Evolutionary conservation across 2,329 filamentous ascomycete genomes (phyloP), one percentile per base, ranked within the genome.

Genomic region (Colletotrichum lini): DNA sequence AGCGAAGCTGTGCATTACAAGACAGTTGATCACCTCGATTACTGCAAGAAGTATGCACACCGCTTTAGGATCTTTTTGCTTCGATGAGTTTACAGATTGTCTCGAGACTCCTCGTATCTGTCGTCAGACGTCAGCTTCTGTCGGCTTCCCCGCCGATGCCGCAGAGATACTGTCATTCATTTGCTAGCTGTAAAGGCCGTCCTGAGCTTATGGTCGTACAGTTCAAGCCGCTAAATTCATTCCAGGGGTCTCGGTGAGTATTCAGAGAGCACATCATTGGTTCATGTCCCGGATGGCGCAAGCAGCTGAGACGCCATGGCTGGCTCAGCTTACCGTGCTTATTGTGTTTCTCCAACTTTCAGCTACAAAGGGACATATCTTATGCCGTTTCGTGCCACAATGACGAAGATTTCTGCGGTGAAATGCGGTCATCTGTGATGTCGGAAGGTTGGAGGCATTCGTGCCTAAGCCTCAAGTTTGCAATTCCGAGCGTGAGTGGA

Each of bases 301-400:
- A 23, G 45, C n/a, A 7, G 35, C 58, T 49, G 47, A 49, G 45
- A 40, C 45, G 58, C 58, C 58, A 50, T 50, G 58, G 58, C n/a
- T 50, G 58, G 45, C 58, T 50, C 30, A 40, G 58, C n/a, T n/a
- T 13, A 15, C 35, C 4, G 12, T 23, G 58, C 58, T 61, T 61
- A 61, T 26, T 21, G 18, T 40, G 30, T 8, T 12, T 40, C 16
- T 4, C 47, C 8, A 13, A 40, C 8, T 49, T 40, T 6, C 2
- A 23, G 15, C 58, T 30, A 16, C 42, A 61, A 61, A 3, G 12
- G 40, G 59, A 61, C 44, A 61, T 40, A 61, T 61, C 30, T 50
- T 50, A 61, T 40, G 30, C 6, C 21, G n/a, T 40, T 40, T 40
- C 23, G n/a, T 30, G 45, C 30, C 45, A 42, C 30, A 2, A 23